phyloP scores from a whole-genome alignment of 2,329 filamentous ascomycete genomes.

The Colletotrichum musicola region DNA sequence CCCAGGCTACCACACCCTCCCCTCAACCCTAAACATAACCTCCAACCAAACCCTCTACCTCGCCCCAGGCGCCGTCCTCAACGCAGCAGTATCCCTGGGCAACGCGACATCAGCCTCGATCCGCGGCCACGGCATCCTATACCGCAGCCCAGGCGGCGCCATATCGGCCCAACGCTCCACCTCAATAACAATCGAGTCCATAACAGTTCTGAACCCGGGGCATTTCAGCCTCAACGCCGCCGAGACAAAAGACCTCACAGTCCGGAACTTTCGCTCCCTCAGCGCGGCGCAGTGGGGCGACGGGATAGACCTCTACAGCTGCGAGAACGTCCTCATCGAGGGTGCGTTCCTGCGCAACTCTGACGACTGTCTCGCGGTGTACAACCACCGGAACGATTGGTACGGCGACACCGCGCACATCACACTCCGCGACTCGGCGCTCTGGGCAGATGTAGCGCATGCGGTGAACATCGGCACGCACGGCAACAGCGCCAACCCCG shows the following conservation, averaged over 20 bases:
- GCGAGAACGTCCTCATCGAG: slow-evolving; percentile 43
- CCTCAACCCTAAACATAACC: slow-evolving; percentile 33
- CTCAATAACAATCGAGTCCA: slow-evolving; percentile 39
- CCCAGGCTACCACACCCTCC: slow-evolving; percentile 40
- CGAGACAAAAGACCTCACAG: slow-evolving; percentile 30
- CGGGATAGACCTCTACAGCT: slow-evolving; percentile 44
- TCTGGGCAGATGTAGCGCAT: slow-evolving; percentile 49
- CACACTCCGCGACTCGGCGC: slow-evolving; percentile 45
- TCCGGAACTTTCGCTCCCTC: slow-evolving; percentile 38
- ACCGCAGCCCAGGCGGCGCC: slow-evolving; percentile 25
- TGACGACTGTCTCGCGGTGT: slow-evolving; percentile 50
- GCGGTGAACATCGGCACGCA: slow-evolving; percentile 52
- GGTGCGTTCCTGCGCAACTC: slow-evolving; percentile 50
- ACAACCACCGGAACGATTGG: slow-evolving; percentile 46
- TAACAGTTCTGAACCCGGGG: slow-evolving; percentile 35
- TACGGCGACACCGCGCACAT: slow-evolving; percentile 48
- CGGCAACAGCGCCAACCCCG: slow-evolving; percentile 46
- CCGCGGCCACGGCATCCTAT: slow-evolving; percentile 41
- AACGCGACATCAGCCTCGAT: slow-evolving; percentile 38
- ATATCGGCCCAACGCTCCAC: slow-evolving; percentile 35
- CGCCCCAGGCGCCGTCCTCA: background rate
- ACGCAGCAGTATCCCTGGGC: slow-evolving; percentile 1
- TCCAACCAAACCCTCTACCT: slow-evolving; percentile 1
- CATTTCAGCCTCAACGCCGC: slow-evolving; percentile 36
- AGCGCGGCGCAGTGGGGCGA: slow-evolving; percentile 41